phyloP scores from a whole-genome alignment of 1,139 yeast genomes.

The Taphrina deformans region DNA sequence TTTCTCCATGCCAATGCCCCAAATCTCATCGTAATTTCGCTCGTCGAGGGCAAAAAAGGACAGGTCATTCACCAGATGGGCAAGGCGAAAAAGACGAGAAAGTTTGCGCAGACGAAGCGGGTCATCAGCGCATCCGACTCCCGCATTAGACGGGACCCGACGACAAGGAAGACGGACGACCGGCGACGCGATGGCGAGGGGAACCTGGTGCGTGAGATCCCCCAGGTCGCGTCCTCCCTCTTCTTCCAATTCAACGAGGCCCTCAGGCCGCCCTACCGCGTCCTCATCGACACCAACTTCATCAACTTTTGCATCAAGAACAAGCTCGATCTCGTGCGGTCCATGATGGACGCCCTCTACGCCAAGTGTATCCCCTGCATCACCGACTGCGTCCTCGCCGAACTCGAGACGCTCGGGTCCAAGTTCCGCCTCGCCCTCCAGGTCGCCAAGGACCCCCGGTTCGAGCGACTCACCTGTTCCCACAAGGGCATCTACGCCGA shows the following conservation, averaged over 20 bases:
- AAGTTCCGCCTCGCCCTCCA: slow-evolving; percentile 83
- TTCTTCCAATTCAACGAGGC: slow-evolving; percentile 94
- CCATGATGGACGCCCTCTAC: slow-evolving; percentile 91
- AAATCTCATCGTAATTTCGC: too few species aligned
- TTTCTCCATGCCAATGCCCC: too few species aligned
- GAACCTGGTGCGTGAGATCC: slow-evolving; percentile 72
- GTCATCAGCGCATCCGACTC: slow-evolving; percentile 72
- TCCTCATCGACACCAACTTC: slow-evolving; percentile 91
- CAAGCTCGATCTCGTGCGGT: slow-evolving; percentile 86
- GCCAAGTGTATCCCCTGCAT: slow-evolving; percentile 95
- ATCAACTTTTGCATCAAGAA: slow-evolving; percentile 94
- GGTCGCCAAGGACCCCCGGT: slow-evolving; percentile 90
- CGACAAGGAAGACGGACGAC: slow-evolving; percentile 45
- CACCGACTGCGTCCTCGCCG: slow-evolving; percentile 98
- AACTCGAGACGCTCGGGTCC: slow-evolving; percentile 91
- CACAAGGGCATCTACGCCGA: slow-evolving; percentile 98
- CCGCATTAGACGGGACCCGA: slow-evolving; percentile 53
- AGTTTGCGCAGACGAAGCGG: slow-evolving; percentile 89
- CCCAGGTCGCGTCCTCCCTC: slow-evolving; percentile 92
- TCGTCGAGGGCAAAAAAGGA: too few species aligned
- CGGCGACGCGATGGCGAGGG: slow-evolving; percentile 44
- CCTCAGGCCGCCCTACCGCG: slow-evolving; percentile 94
- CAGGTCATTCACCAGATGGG: too few species aligned
- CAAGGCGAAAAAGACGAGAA: slow-evolving; percentile 92
- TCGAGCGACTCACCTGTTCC: slow-evolving; percentile 79